phyloP scores from a whole-genome alignment of 2,329 filamentous ascomycete genomes.

The Colletotrichum aenigma region DNA sequence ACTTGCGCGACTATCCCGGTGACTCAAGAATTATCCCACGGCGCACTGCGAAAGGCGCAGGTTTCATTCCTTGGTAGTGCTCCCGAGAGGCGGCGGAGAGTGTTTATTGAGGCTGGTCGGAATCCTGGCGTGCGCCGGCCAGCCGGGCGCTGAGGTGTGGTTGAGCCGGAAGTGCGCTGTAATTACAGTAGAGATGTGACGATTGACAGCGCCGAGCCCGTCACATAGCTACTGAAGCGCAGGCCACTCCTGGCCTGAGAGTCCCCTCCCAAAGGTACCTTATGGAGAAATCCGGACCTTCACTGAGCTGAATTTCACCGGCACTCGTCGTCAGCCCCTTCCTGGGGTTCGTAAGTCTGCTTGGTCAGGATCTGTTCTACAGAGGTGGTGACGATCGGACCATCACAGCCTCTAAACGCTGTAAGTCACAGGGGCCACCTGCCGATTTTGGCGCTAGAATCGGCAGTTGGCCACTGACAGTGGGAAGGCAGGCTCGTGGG shows the following conservation, averaged over 20 bases:
- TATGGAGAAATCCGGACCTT: no score
- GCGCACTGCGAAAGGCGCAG: background rate
- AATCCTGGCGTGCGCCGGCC: background rate
- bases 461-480: background rate
- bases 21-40: background rate
- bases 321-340: no score
- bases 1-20: background rate
- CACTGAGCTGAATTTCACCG: no score
- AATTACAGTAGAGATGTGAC: background rate
- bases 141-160: background rate
- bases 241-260: background rate
- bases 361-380: no score
- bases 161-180: background rate
- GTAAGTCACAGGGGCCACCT: background rate
- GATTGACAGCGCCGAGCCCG: background rate
- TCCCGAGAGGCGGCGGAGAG: background rate
- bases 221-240: background rate
- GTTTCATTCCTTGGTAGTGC: background rate
- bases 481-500: background rate
- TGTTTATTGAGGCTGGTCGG: background rate
- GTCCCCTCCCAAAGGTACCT: no score
- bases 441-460: background rate
- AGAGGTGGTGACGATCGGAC: no score
- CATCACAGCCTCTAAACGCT: background rate
- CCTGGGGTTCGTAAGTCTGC: no score